A percentile compares a stretch with the other conserved stretches of the same genome.
phyloP scores from a whole-genome alignment of 805 yeast species.

The Lipomyces yamanashiensis region DNA sequence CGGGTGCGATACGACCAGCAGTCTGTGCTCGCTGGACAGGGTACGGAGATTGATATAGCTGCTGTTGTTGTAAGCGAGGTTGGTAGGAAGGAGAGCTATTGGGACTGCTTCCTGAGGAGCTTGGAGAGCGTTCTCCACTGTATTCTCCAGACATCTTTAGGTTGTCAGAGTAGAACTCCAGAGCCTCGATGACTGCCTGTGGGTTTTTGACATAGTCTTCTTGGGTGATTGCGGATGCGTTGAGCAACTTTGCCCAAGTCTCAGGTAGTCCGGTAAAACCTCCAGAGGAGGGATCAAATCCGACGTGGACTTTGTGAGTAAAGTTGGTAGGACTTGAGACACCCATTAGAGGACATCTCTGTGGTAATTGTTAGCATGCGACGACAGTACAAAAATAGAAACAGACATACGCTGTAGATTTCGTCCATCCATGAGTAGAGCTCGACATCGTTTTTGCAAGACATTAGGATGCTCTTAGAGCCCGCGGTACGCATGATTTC shows the following conservation, averaged over 20 bases:
- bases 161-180: conserved; percentile 65
- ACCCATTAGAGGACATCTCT: conserved; percentile 48
- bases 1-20: conserved; percentile 19
- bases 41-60: conserved; percentile 35
- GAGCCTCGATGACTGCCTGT: conserved; percentile 90
- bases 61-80: conserved; percentile 41
- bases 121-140: conserved; percentile 16
- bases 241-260: conserved; percentile 85
- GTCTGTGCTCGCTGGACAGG: conserved; percentile 14
- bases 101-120: conserved; percentile 19
- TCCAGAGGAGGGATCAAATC: conserved; percentile 81
- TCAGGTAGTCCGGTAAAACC: conserved; percentile 90
- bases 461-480: conserved; percentile 64
- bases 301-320: conserved; percentile 95
- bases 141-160: conserved; percentile 40
- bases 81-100: conserved; percentile 6
- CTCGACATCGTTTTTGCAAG: conserved; percentile 79
- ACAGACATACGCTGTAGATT: conserved; percentile 51
- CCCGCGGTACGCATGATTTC: conserved; percentile 59
- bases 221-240: conserved; percentile 84
- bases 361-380: not conserved
- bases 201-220: conserved; percentile 91
- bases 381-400: not conserved
- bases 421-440: conserved; percentile 90
- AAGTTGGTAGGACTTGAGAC: conserved; percentile 94